Evolutionary conservation across 2,329 filamentous ascomycete species (phyloP), one percentile per base, ranked within the genome.

Genomic region (Chaetomiaceae sp.): DNA sequence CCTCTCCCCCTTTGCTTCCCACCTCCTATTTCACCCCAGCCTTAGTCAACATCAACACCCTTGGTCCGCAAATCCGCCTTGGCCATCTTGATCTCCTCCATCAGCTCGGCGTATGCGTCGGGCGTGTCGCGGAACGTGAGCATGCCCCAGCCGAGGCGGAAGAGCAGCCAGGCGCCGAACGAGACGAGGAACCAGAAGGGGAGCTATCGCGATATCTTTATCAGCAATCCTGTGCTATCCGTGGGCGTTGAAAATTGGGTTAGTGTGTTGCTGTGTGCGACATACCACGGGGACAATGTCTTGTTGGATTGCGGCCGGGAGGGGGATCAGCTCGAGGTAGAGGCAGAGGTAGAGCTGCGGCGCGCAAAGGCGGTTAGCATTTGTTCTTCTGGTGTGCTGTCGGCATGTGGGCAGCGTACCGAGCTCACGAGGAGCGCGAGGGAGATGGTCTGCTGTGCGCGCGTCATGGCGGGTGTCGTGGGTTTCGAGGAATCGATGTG

Each of bases 121-220:
- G 92, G 91, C 45, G 95, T 90, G 72, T 97, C 91, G 77, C 96
- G 94, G 81, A 99, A 99, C 53, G 90, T 96, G 69, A 96, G 79
- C 64, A 99, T 89, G 60, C 94, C 94, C 76, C 84, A 88, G 65
- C 94, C 94, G 58, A 99, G 87, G 64, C 90, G 89, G 75, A 87
- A 90, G 60, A 99, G 86, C 19, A 99, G 85, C 73, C 91, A 91
- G 59, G 91, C 88, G 72, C 91, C 94, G 68, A 97, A 91, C 20
- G 88, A 85, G 61, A 99, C 88, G 64, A 97, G 78, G 43, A 83
- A 84, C 88, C 92, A 99, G 76, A 96, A 89, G 53, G 94, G 94
- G 44, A 97, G 82, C 91, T 96, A 63, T 27, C 17, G 42, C 4
- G 2, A 11, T 7, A 27, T 15, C 7, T n/a, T n/a, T n/a, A n/a